Evolutionary conservation across 2,329 filamentous ascomycete species (phyloP), one percentile per base, ranked within the genome.

Genomic region (Laburnicola sp.): DNA sequence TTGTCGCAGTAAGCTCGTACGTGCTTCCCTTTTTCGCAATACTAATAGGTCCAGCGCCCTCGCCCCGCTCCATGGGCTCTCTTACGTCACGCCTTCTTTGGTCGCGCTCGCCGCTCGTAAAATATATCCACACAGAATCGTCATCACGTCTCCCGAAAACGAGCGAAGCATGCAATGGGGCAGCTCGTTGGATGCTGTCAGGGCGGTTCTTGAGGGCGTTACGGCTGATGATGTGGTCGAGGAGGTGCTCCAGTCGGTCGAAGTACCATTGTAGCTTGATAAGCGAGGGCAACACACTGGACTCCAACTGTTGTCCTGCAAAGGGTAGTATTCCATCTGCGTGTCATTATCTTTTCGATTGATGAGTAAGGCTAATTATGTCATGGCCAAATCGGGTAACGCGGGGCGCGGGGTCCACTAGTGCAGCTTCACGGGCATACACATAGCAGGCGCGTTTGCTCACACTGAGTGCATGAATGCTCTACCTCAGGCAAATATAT

Each of bases 141-240:
- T 82, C 10, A 81, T 97, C 48, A 84, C 87, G 0, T 74, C 75
- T 1, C 81, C 89, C 1, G 81, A 84, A 54, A 83, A 85, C 50
- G 94, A 97, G 75, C 81, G 91, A 41, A 97, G 91, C 69, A 82
- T 96, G 77, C 90, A 96, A 70, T 99, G 95, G 85, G 94, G 94
- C 0, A 97, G 93, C 70, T 85, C 88, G 46, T 60, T 87, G 0
- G 79, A 81, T 27, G 88, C 88, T 3, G 83, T 97, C 1, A 79
- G 82, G 57, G 78, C 81, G 11, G 60, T 91, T 42, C 74, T 97
- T 2, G 83, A 87, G 3, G 77, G 77, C 28, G 72, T 83, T 2
- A 82, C 76, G 1, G 74, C 79, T 2, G 81, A 83, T 44, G 76
- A 78, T 53, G 81, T 84, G 2, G 76, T 86, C 37, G 82, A 85